Percentiles rank a stretch among this genome's conserved stretches.
These are phyloP conservation scores for Fusarium nodosum DNA, from an alignment of 2,329 filamentous ascomycete species.

Conservation along the genomic window DNA sequence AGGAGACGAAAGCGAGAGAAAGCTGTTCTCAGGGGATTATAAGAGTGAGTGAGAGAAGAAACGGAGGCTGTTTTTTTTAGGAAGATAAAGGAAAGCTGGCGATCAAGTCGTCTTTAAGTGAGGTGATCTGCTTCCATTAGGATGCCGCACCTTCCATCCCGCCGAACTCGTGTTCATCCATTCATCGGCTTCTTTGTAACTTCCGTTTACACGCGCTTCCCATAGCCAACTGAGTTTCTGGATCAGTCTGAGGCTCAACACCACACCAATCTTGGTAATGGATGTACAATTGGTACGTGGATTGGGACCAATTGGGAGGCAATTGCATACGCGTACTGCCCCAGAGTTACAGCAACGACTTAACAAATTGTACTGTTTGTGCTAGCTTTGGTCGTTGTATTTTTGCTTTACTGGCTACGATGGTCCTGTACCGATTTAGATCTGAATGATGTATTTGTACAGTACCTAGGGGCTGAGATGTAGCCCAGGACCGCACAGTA, in stretches of 20 bases:
- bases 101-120: slow-evolving; percentile 38
- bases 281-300: slow-evolving; percentile 34
- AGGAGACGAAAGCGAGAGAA: slow-evolving; percentile 30
- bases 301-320: slow-evolving; percentile 21
- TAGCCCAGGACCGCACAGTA: slow-evolving; percentile 8
- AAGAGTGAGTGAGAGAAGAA: slow-evolving; percentile 8
- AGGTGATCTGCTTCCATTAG: slow-evolving; percentile 33
- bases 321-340: slow-evolving; percentile 41
- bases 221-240: slow-evolving; percentile 24
- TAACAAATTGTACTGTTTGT: not conserved
- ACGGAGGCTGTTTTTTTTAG: slow-evolving; percentile 25
- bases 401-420: not conserved
- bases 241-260: slow-evolving; percentile 35
- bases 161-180: slow-evolving; percentile 27
- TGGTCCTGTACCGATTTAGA: slow-evolving; percentile 5
- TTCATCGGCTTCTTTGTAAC: slow-evolving; percentile 29
- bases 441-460: slow-evolving; percentile 13
- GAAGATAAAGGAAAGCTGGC: slow-evolving; percentile 27
- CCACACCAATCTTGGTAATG: slow-evolving; percentile 38
- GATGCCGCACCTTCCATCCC: slow-evolving; percentile 31
- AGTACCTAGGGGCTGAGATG: slow-evolving; percentile 4
- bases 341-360: slow-evolving; percentile 12
- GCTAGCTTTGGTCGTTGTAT: not conserved
- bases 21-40: slow-evolving; percentile 15
- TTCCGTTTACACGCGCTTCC: slow-evolving; percentile 29